Evolutionary conservation across 805 yeast species (phyloP), one percentile per base, ranked within the genome.

Genomic region (Clavispora carvajalis): DNA sequence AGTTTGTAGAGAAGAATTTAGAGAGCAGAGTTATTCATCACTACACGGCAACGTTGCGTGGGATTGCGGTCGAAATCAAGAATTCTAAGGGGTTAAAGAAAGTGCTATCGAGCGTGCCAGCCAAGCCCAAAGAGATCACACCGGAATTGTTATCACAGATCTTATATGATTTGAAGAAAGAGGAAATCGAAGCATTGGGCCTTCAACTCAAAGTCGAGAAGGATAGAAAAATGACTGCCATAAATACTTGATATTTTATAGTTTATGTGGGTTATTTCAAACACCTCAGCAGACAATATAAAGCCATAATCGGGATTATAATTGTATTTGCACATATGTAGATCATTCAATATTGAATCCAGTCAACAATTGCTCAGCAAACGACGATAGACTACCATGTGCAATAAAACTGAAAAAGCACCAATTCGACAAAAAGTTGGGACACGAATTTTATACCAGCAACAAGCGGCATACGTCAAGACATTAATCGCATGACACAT

Each of bases 171-270:
- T 31, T 39, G n/a, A 37, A 31, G 21, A 46, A 37, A 2, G 33
- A 22, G 7, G 45, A 38, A 6, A 16, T 48, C 44, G 16, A 29
- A 13, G 23, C 18, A 16, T 33, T 25, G 23, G 45, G 47, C n/a
- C 38, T 47, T 11, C 29, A 31, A n/a, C 23, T 48, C 34, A 15
- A 40, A 9, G 33, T 48, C 37, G 51, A 46, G 39, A 36, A 42
- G 23, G 52, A 48, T 36, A n/a, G n/a, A n/a, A n/a, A n/a, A n/a
- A n/a, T n/a, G 29, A n/a, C n/a, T n/a, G n/a, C n/a, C n/a, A n/a
- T n/a, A n/a, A n/a, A n/a, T n/a, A n/a, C n/a, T n/a, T n/a, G n/a
- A n/a, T n/a, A n/a, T n/a, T n/a, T n/a, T n/a, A n/a, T n/a, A n/a
- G n/a, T n/a, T n/a, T n/a, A n/a, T n/a, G n/a, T n/a, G n/a, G n/a